A percentile compares a stretch with the other conserved stretches of the same genome.
Conservation (phyloP, 1,284 basidiomycete genomes). For the Pseudozyma sp. region DNA sequence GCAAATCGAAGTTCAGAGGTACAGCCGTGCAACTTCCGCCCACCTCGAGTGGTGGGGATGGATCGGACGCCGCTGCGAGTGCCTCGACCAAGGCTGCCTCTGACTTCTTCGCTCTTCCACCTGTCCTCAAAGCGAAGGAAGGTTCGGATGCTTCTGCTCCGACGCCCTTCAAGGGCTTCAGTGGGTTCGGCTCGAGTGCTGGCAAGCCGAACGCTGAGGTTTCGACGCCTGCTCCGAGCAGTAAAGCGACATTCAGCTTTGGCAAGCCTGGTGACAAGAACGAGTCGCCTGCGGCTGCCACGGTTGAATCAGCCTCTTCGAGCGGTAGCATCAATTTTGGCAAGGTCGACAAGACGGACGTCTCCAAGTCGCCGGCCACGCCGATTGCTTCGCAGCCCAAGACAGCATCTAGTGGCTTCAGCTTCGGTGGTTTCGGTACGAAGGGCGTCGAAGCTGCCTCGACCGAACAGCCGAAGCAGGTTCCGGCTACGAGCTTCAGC, state of each 20-base stretch:
- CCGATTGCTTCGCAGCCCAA: not conserved
- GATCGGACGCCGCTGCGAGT: not conserved
- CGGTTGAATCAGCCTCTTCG: not conserved
- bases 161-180: constrained; percentile 26
- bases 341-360: constrained; percentile 1
- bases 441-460: constrained; percentile 3
- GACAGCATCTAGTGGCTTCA: constrained; percentile 8
- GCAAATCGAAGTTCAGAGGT: constrained; percentile 31
- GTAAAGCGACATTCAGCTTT: constrained; percentile 24
- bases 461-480: constrained; percentile 9
- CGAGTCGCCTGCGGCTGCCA: not conserved
- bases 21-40: constrained; percentile 30
- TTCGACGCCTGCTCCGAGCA: not conserved
- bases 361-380: not conserved
- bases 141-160: not conserved
- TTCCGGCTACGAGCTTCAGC: constrained; percentile 12
- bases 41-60: constrained; percentile 7
- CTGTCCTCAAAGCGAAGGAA: constrained; percentile 16
- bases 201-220: constrained; percentile 12
- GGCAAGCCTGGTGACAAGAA: constrained; percentile 20
- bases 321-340: constrained; percentile 11
- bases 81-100: constrained; percentile 19
- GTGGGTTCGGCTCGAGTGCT: constrained; percentile 17
- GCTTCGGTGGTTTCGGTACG: constrained; percentile 19
- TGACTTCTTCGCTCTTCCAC: constrained; percentile 39